phyloP scores from a whole-genome alignment of 345 rosid species.

The Adansonia digitata region DNA sequence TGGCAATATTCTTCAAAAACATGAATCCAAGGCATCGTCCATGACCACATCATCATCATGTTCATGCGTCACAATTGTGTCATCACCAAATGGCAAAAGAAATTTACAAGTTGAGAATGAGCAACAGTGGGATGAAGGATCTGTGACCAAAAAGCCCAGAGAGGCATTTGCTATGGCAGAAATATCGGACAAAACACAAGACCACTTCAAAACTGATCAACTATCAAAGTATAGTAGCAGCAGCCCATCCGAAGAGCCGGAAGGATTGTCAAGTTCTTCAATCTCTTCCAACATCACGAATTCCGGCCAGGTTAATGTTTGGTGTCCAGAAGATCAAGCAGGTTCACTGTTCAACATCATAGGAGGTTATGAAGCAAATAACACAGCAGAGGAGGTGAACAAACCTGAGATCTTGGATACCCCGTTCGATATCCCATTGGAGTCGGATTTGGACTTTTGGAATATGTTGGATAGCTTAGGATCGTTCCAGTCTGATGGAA shows the following conservation, averaged over 20 bases:
- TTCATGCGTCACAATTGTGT: too few species aligned
- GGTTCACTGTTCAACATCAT: not conserved
- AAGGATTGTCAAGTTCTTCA: conserved; percentile 29
- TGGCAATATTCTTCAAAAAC: not conserved
- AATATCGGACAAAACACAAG: not conserved
- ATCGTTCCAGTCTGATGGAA: conserved; percentile 15
- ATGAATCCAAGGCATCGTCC: conserved; percentile 21
- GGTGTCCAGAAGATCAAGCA: conserved; percentile 15
- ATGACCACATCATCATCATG: conserved; percentile 25
- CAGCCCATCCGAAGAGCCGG: conserved; percentile 17
- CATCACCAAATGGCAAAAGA: conserved; percentile 1
- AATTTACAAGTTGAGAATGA: not conserved
- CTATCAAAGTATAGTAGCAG: not conserved
- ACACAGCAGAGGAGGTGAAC: conserved; percentile 42
- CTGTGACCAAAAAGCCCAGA: conserved; percentile 22
- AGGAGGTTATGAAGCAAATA: not conserved
- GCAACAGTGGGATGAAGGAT: conserved; percentile 12
- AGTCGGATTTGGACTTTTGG: conserved; percentile 63
- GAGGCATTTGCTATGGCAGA: not conserved
- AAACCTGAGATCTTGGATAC: conserved; percentile 35
- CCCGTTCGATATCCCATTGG: conserved; percentile 40
- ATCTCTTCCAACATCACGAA: conserved; percentile 28
- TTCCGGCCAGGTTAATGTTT: conserved; percentile 18
- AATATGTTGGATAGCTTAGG: conserved; percentile 50
- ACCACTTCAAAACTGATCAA: not conserved